Percentiles rank a stretch among this genome's conserved stretches.
These are phyloP conservation scores for Candida vartiovaarae DNA, from an alignment of 805 yeast genomes.

Conservation along the genomic window DNA sequence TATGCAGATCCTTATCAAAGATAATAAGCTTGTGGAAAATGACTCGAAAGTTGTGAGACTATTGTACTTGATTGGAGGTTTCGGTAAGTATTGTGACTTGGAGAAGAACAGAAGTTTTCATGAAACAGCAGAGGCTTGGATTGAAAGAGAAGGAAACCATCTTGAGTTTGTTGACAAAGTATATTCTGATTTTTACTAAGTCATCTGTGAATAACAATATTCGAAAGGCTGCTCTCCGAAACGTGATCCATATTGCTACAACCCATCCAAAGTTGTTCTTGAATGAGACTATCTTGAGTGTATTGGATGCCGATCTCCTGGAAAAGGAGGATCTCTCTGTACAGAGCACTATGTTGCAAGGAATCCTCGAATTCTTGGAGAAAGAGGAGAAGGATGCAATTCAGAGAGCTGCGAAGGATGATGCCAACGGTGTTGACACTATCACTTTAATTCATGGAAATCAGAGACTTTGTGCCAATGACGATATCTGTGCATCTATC, in stretches of 20 bases:
- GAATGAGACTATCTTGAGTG: constrained; percentile 42
- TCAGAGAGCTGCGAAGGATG: constrained; percentile 33
- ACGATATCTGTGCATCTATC: constrained; percentile 68
- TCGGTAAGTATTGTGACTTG: constrained; percentile 65
- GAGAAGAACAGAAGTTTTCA: constrained; percentile 38
- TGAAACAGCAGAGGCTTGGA: constrained; percentile 30
- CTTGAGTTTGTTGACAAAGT: constrained; percentile 50
- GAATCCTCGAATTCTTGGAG: constrained; percentile 50
- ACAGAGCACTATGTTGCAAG: constrained; percentile 46
- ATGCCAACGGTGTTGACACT: constrained; percentile 30
- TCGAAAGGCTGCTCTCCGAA: constrained; percentile 47
- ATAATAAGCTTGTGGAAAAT: constrained; percentile 22
- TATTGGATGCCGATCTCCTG: constrained; percentile 44
- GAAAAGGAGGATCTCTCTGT: constrained; percentile 30
- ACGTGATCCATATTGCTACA: constrained; percentile 51
- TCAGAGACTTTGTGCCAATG: constrained; percentile 42
- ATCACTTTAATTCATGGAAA: constrained; percentile 48
- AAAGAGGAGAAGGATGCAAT: constrained; percentile 45
- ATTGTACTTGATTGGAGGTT: constrained; percentile 56
- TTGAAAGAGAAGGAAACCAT: constrained; percentile 47
- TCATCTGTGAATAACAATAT: constrained; percentile 26
- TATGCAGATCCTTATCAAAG: constrained; percentile 28
- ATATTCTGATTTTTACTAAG: constrained; percentile 48
- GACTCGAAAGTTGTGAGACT: constrained; percentile 49
- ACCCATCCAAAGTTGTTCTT: constrained; percentile 62